Conservation (phyloP, 1,139 yeast species). For the Blastobotrys raffinosifermentans region DNA sequence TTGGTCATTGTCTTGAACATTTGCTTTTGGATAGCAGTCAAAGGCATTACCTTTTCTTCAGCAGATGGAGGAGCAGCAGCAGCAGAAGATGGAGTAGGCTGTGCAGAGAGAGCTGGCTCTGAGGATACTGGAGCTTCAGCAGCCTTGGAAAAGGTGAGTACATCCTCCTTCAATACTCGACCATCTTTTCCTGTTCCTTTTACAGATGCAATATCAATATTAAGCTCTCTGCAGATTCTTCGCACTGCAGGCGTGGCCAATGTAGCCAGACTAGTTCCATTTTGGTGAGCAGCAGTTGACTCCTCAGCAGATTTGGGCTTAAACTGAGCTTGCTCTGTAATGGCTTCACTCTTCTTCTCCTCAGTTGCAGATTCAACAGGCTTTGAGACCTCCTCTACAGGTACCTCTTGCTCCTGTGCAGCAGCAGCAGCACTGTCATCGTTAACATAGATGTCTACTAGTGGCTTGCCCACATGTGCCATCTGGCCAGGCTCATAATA, state of each 20-base stretch:
- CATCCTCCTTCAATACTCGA: conserved; percentile 33
- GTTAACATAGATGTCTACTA: conserved; percentile 31
- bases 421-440: conserved; percentile 16
- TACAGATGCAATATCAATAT: conserved; percentile 23
- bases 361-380: conserved; percentile 3
- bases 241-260: conserved; percentile 35
- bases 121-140: conserved; percentile 7
- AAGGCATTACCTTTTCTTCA: conserved; percentile 19
- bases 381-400: background rate
- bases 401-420: conserved; percentile 9
- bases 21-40: conserved; percentile 30
- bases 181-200: conserved; percentile 34
- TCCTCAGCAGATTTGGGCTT: conserved; percentile 1
- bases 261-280: conserved; percentile 10
- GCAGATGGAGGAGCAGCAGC: conserved; percentile 10
- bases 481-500: conserved; percentile 34
- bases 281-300: conserved; percentile 2
- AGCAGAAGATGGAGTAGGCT: conserved; percentile 8
- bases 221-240: conserved; percentile 29
- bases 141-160: conserved; percentile 14
- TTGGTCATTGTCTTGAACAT: conserved; percentile 34
- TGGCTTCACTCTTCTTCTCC: no score
- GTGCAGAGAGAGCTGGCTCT: conserved; percentile 4
- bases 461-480: conserved; percentile 33
- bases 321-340: no score